These are phyloP conservation scores for Botrytis galanthina DNA, from an alignment of 2,329 filamentous ascomycete species.

Conservation along the genomic window DNA sequence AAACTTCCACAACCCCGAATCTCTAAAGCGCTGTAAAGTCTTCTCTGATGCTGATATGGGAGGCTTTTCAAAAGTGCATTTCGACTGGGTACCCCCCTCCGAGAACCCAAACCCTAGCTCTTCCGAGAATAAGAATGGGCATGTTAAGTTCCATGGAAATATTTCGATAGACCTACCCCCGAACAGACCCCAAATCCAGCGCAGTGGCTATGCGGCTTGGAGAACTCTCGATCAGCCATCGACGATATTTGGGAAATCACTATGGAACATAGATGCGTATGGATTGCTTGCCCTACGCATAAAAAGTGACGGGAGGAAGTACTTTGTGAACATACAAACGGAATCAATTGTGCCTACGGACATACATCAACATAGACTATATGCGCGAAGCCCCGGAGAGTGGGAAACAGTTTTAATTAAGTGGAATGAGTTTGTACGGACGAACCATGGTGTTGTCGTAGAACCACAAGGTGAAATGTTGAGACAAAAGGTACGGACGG, in stretches of 20 bases:
- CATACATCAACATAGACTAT: conserved; percentile 89
- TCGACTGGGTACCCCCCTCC: conserved; percentile 51
- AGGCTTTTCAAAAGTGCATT: conserved; percentile 71
- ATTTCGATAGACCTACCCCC: conserved; percentile 84
- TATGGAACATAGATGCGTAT: conserved; percentile 91
- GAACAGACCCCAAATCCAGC: conserved; percentile 69
- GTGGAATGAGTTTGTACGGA: conserved; percentile 91
- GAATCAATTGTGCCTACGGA: conserved; percentile 94
- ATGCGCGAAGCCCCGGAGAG: conserved; percentile 71
- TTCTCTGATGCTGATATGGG: conserved; percentile 88
- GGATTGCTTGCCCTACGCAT: conserved; percentile 82
- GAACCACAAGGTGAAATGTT: conserved; percentile 91
- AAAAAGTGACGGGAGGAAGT: conserved; percentile 86
- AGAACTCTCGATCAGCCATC: conserved; percentile 73
- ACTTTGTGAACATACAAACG: conserved; percentile 94
- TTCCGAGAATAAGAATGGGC: conserved; percentile 46
- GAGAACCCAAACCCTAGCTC: conserved; percentile 27
- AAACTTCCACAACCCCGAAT: conserved; percentile 54
- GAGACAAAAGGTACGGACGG: conserved; percentile 76
- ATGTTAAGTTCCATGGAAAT: conserved; percentile 79
- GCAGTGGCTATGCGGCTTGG: conserved; percentile 87
- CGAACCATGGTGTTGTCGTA: conserved; percentile 86
- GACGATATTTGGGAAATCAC: conserved; percentile 79
- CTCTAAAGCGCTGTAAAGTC: conserved; percentile 60
- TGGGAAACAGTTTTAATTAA: conserved; percentile 96